Evolutionary conservation across 2,329 filamentous ascomycete species (phyloP), one percentile per base, ranked within the genome.

Genomic region (Xylariaceae sp.): DNA sequence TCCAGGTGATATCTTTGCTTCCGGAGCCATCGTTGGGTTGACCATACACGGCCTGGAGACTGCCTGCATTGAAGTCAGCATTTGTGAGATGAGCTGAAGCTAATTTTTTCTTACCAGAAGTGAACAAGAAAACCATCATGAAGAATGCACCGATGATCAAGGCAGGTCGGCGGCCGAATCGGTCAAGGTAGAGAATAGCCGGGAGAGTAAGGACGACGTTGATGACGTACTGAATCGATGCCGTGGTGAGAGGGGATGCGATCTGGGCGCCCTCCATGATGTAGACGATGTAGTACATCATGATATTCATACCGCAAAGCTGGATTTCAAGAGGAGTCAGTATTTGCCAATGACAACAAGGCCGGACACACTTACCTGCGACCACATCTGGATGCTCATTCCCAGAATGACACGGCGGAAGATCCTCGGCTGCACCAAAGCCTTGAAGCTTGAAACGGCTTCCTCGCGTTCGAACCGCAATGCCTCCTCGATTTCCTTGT

Each of bases 221-320:
- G 71, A 88, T 84, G 59, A 87, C 77, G 66, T 86, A 87, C 67
- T 86, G 82, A 18, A 87, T 84, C 0, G 81, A 81, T 0, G 83
- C 80, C 1, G 83, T 83, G n/a, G 84, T 73, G 6, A 87, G 76
- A 2, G 82, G 79, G 13, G 81, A 78, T 1, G 76, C 78, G 54
- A 86, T 82, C 37, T 81, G 77, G 2, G 83, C 81, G 4, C 79
- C 77, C 59, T 82, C 75, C 80, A 86, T 83, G 62, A 86, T 81
- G 67, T 83, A 85, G 2, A 84, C 79, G 47, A 85, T 82, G 63
- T 85, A 84, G 67, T 82, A 77, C 75, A 80, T 81, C 79, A 85
- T 82, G 45, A 83, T 80, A 66, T 85, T 85, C 77, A 85, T 84
- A 8, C 82, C 83, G 18, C 53, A 64, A 18, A 67, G 57, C 66